Evolutionary conservation across 2,329 filamentous ascomycete genomes (phyloP).

Genomic region (Colletotrichum sp.): DNA sequence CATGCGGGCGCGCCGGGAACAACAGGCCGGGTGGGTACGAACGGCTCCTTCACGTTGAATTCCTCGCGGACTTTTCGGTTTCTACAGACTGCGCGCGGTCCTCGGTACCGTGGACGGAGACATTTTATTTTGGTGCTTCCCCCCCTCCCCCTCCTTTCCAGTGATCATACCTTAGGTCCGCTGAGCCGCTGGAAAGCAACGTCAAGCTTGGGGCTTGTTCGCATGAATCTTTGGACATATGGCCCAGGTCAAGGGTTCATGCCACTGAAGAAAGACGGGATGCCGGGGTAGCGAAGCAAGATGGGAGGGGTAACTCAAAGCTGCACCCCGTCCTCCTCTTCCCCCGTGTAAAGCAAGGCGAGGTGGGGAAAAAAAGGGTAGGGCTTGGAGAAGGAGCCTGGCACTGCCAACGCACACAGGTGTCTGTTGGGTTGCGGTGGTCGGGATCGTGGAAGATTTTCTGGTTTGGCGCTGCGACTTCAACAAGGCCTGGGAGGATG

Average conservation of each 20-base stretch:
- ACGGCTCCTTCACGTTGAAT: not conserved
- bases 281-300: not conserved
- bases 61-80: conserved; percentile 2
- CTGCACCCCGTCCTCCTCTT: not conserved
- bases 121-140: not conserved
- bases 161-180: not conserved
- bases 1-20: conserved; percentile 5
- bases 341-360: not conserved
- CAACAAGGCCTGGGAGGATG: conserved; percentile 5
- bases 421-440: not conserved
- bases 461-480: not conserved
- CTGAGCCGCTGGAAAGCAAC: not conserved
- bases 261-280: not conserved
- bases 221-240: not conserved
- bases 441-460: conserved; percentile 11
- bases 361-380: not conserved
- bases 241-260: not conserved
- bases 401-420: not conserved
- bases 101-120: not conserved
- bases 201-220: not conserved
- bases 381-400: not conserved
- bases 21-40: not conserved
- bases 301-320: not conserved
- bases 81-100: not conserved
- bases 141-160: not conserved